Evolutionary conservation across 805 yeast genomes (phyloP).

Genomic region (Candida khao-thaluensis): DNA sequence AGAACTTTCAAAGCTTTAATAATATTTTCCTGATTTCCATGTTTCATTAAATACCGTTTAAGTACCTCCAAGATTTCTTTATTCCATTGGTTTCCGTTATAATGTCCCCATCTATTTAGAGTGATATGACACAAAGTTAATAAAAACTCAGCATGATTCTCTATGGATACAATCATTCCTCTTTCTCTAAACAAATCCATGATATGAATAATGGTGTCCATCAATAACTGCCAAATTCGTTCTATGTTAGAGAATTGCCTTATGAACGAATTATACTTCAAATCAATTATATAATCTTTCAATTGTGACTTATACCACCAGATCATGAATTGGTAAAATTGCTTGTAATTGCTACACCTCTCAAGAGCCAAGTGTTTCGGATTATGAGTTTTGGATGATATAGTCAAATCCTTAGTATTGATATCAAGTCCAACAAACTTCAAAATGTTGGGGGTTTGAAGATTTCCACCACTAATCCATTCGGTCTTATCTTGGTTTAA

Average conservation of each 20-base stretch:
- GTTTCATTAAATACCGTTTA: neutral
- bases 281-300: conserved; percentile 15
- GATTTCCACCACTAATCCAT: conserved; percentile 14
- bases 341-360: conserved; percentile 8
- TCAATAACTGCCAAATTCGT: conserved; percentile 9
- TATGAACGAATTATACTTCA: conserved; percentile 15
- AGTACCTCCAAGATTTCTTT: conserved; percentile 5
- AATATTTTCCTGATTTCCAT: conserved; percentile 1
- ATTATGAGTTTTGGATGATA: conserved; percentile 5
- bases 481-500: conserved; percentile 32
- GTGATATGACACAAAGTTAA: conserved; percentile 9
- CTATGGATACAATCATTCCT: conserved; percentile 7
- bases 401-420: conserved; percentile 7
- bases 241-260: conserved; percentile 17
- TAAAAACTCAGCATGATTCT: conserved; percentile 8
- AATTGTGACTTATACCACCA: conserved; percentile 24
- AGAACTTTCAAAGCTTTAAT: conserved; percentile 6
- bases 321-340: conserved; percentile 20
- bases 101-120: conserved; percentile 9
- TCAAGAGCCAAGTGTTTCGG: conserved; percentile 10
- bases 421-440: conserved; percentile 35
- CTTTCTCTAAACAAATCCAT: neutral
- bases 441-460: neutral
- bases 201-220: neutral
- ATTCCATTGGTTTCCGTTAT: conserved; percentile 9